phyloP scores from a whole-genome alignment of 768 basidiomycete species.

The Rhodotorula diobovata region DNA sequence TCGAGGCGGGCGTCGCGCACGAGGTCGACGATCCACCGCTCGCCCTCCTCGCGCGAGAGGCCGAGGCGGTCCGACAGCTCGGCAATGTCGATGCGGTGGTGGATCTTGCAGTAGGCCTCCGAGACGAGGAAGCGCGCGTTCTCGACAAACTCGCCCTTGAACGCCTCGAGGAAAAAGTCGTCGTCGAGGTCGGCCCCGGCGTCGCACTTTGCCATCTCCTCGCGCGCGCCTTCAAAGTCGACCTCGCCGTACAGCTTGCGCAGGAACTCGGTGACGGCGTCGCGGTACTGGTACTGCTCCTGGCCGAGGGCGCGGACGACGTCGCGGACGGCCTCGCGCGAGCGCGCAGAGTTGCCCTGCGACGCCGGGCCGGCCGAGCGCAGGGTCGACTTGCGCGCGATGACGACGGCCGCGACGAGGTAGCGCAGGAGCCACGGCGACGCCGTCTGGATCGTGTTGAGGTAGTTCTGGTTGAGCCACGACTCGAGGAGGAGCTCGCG shows the following conservation, averaged over 20 bases:
- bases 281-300: slow-evolving; percentile 93
- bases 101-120: slow-evolving; percentile 96
- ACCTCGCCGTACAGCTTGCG: slow-evolving; percentile 92
- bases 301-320: slow-evolving; percentile 88
- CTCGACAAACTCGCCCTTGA: slow-evolving; percentile 90
- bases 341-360: slow-evolving; percentile 36
- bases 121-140: slow-evolving; percentile 93
- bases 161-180: slow-evolving; percentile 90
- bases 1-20: slow-evolving; percentile 97
- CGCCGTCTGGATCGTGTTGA: slow-evolving; percentile 96
- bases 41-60: slow-evolving; percentile 88
- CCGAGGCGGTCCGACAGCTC: slow-evolving; percentile 91
- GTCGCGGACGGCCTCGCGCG: slow-evolving; percentile 65
- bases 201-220: slow-evolving; percentile 44
- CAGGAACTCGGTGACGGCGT: slow-evolving; percentile 87
- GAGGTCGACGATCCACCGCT: slow-evolving; percentile 99
- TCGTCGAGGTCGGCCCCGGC: slow-evolving; percentile 69
- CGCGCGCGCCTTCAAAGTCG: slow-evolving; percentile 91
- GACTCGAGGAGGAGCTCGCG: slow-evolving; percentile 89
- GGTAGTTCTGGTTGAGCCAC: slow-evolving; percentile 91
- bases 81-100: slow-evolving; percentile 61
- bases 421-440: slow-evolving; percentile 93
- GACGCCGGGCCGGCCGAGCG: slow-evolving; percentile 46
- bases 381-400: slow-evolving; percentile 70
- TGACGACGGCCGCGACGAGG: slow-evolving; percentile 84